phyloP scores from a whole-genome alignment of 2,329 filamentous ascomycete species.

The Fusarium duplospermum region DNA sequence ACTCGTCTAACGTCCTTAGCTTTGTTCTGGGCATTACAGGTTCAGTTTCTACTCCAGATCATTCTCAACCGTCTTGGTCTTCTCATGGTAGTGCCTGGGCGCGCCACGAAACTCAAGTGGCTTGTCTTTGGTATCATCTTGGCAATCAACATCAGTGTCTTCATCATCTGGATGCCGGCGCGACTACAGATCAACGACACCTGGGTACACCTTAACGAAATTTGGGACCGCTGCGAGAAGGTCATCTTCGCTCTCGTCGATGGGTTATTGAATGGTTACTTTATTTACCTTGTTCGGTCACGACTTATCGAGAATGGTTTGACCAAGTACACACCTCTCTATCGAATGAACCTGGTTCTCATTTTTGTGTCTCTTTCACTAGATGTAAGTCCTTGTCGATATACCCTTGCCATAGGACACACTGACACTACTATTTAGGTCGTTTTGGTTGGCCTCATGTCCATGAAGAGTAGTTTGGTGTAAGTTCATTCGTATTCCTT shows the following conservation, averaged over 20 bases:
- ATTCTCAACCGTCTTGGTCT: conserved; percentile 65
- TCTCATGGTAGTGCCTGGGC: conserved; percentile 54
- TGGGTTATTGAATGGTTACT: conserved; percentile 61
- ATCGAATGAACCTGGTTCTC: conserved; percentile 47
- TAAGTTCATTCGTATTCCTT: too few species aligned
- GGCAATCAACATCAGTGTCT: conserved; percentile 63
- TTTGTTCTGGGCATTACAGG: conserved; percentile 54
- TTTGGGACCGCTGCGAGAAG: conserved; percentile 67
- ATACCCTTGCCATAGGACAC: accelerated
- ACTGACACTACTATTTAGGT: conserved; percentile 17
- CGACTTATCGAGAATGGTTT: conserved; percentile 60
- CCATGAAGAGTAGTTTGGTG: conserved; percentile 42
- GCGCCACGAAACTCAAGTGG: conserved; percentile 56
- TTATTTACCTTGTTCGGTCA: conserved; percentile 58
- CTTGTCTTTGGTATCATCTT: conserved; percentile 58
- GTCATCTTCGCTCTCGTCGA: conserved; percentile 63
- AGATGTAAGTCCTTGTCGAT: conserved; percentile 23
- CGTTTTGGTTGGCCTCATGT: conserved; percentile 44
- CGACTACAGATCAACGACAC: conserved; percentile 55
- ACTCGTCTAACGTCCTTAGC: background rate
- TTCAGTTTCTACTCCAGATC: conserved; percentile 65
- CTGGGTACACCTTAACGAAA: conserved; percentile 58
- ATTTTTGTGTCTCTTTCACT: conserved; percentile 43
- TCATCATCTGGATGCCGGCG: conserved; percentile 65
- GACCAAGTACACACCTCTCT: conserved; percentile 59